Conservation (phyloP, 495 filamentous ascomycete species). For the Neurospora sp. region DNA sequence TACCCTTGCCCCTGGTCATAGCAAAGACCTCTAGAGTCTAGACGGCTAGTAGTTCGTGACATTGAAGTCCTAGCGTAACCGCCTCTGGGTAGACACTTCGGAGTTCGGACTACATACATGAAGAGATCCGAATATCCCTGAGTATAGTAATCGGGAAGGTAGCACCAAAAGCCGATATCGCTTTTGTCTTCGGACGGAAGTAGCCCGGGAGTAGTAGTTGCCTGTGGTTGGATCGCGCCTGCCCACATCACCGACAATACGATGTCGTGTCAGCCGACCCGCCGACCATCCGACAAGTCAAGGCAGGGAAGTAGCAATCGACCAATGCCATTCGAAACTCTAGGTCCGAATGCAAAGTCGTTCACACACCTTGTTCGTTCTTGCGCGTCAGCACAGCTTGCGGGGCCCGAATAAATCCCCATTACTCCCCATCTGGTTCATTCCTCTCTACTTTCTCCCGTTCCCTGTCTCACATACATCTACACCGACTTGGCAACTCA, state of each 20-base stretch:
- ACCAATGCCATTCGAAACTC: background rate
- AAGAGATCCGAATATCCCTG: background rate
- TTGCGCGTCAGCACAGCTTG: background rate
- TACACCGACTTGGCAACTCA: background rate
- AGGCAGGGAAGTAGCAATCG: background rate
- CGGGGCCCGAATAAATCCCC: background rate
- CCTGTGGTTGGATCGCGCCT: background rate
- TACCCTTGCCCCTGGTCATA: background rate
- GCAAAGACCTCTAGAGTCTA: background rate
- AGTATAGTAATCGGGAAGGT: background rate
- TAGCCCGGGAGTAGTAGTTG: background rate
- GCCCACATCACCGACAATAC: background rate
- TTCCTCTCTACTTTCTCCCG: background rate
- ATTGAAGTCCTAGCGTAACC: background rate
- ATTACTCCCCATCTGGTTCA: background rate
- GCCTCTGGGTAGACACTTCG: background rate
- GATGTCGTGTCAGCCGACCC: background rate
- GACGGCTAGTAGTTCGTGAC: background rate
- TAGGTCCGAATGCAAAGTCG: background rate
- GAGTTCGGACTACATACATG: background rate
- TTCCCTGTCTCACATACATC: background rate
- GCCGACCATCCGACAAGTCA: background rate
- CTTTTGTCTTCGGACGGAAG: background rate
- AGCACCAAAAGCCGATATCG: background rate
- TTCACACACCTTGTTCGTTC: background rate